Conservation (phyloP, 805 yeast species). For the Suhomyces sp. region DNA sequence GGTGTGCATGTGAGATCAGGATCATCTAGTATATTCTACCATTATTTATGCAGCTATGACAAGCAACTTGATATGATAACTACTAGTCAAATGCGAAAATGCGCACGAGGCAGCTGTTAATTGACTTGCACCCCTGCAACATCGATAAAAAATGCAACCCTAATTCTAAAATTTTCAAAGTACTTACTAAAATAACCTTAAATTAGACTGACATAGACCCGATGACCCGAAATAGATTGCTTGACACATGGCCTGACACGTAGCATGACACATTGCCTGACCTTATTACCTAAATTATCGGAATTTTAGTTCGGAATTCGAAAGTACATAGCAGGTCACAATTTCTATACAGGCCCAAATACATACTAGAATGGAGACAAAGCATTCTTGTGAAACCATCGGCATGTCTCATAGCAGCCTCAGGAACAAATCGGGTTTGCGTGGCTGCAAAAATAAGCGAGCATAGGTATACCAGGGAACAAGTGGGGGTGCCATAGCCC, state of each 20-base stretch:
- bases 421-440: background rate
- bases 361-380: background rate
- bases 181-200: background rate
- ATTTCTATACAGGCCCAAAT: background rate
- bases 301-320: background rate
- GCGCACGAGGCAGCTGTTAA: background rate
- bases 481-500: background rate
- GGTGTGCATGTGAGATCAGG: background rate
- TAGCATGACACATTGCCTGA: background rate
- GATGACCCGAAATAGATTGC: background rate
- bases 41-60: background rate
- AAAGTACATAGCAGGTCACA: background rate
- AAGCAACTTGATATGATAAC: background rate
- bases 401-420: background rate
- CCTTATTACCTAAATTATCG: background rate
- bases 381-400: background rate
- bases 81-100: background rate
- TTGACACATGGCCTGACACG: background rate
- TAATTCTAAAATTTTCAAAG: background rate
- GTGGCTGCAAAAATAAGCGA: background rate
- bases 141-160: background rate
- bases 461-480: background rate
- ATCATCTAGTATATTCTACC: background rate
- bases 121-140: background rate
- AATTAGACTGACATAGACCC: background rate